Conservation (phyloP, 148 eudicot species). For the Diospyros lotus region DNA sequence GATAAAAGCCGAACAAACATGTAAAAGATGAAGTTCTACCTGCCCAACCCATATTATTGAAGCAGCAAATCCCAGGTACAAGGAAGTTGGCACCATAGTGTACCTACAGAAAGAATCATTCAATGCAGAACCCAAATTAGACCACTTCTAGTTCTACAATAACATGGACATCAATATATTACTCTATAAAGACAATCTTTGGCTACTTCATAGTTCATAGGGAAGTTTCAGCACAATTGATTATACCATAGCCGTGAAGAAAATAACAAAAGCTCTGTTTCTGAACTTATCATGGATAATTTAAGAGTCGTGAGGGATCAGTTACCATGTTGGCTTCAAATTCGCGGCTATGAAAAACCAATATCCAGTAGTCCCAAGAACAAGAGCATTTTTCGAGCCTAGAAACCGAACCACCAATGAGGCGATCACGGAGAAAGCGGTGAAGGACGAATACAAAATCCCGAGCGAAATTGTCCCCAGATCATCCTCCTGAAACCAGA, state of each 20-base stretch:
- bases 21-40: slow-evolving; percentile 35
- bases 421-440: slow-evolving; percentile 64
- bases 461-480: slow-evolving; percentile 87
- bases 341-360: slow-evolving; percentile 93
- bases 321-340: slow-evolving; percentile 85
- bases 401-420: slow-evolving; percentile 70
- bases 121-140: background rate
- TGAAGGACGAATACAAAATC: slow-evolving; percentile 82
- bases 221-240: too few relatives aligned
- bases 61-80: slow-evolving; percentile 88
- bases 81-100: slow-evolving; percentile 92
- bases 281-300: background rate
- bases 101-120: slow-evolving; percentile 52
- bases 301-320: background rate
- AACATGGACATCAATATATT: too few relatives aligned
- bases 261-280: background rate
- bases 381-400: slow-evolving; percentile 67
- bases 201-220: too few relatives aligned
- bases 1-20: slow-evolving; percentile 2
- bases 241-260: background rate
- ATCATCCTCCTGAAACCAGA: slow-evolving; percentile 59
- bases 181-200: too few relatives aligned
- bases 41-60: slow-evolving; percentile 97
- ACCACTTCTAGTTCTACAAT: too few relatives aligned
- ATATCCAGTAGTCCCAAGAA: slow-evolving; percentile 91